Evolutionary conservation across 1,284 basidiomycete genomes (phyloP).

Genomic region (Pholiota adiposa): DNA sequence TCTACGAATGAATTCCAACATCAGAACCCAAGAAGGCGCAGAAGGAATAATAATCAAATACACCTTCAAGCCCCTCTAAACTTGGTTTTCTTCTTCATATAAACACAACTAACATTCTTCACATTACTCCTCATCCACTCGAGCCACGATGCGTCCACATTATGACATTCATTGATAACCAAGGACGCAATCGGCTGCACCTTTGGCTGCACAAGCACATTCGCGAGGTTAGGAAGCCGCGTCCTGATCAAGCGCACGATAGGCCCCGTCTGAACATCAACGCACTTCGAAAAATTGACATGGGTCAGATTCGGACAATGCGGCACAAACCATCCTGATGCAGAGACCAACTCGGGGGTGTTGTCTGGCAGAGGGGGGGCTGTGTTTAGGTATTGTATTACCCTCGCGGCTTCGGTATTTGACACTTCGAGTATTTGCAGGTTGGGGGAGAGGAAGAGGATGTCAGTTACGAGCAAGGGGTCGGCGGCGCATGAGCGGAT

Average conservation of each 20-base stretch:
- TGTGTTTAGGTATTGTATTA: constrained; percentile 48
- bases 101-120: constrained; percentile 58
- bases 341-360: constrained; percentile 3
- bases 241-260: constrained; percentile 59
- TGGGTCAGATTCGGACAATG: no score
- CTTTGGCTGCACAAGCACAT: no score
- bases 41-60: no score
- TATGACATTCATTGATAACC: constrained; percentile 59
- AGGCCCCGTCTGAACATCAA: constrained; percentile 55
- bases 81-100: constrained; percentile 48
- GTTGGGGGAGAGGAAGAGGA: constrained; percentile 40
- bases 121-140: constrained; percentile 65
- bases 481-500: constrained; percentile 30
- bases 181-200: constrained; percentile 41
- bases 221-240: constrained; percentile 35
- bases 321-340: neutral
- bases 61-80: constrained; percentile 7
- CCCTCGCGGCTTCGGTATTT: constrained; percentile 35
- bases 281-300: constrained; percentile 59
- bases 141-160: no score
- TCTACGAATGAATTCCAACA: no score
- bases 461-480: constrained; percentile 29
- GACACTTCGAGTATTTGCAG: constrained; percentile 51
- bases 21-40: no score
- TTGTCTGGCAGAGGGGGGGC: neutral